Evolutionary conservation across 2,329 filamentous ascomycete genomes (phyloP), one percentile per base, ranked within the genome.

Genomic region (Pseudogymnoascus sp.): DNA sequence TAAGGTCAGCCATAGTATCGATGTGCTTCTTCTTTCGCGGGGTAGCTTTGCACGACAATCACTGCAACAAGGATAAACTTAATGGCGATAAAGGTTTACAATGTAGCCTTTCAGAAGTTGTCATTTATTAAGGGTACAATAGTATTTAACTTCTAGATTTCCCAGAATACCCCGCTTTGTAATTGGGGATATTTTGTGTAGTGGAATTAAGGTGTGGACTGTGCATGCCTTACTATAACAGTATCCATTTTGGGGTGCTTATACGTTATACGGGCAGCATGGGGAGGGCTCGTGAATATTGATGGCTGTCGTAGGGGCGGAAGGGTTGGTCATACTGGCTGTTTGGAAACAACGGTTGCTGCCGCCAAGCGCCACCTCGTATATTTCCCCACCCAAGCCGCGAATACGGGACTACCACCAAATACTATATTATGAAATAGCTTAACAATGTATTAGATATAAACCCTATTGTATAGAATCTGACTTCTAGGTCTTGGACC

Each of bases 21-120:
- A 38, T 31, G 36, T 62, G 57, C 47, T 63, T 65, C 65, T 65
- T 62, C 64, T 63, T 64, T 64, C 44, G 40, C 21, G 28, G 23
- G 62, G 33, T 26, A 42, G 50, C 62, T 59, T 66, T 62, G 64
- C 66, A 67, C 64, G 36, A 23, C 35, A 66, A 60, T 64, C 31
- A 60, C 36, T 57, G 40, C 28, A 50, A 65, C 21, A 36, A 23
- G 13, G 40, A 33, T n/a, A 11, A 13, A 57, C 10, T 8, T 33
- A 33, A 57, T n/a, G n/a, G 26, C n/a, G 28, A 19, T 28, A 53
- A 28, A 17, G 17, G 8, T 28, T 2, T 53, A 53, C 11, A n/a
- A n/a, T 53, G 6, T 13, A 17, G 47, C 4, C 47, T 53, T 53
- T 53, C n/a, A 15, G 28, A 19, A 21, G n/a, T 57, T 57, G 17